Conservation (phyloP, 1,139 yeast genomes). For the Candida sp. region DNA sequence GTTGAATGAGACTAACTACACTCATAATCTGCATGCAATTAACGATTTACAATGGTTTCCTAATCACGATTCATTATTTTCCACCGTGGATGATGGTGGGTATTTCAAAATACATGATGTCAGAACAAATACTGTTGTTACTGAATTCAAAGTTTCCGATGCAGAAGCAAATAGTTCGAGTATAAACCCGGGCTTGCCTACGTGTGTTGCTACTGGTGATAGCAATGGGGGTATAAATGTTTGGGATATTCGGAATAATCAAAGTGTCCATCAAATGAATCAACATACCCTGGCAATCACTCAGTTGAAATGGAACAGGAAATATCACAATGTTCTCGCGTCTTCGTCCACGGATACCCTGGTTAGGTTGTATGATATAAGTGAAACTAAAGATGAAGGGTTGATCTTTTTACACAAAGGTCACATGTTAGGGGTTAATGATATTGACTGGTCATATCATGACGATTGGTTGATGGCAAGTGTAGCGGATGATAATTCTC, state of each 20-base stretch:
- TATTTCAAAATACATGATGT: conserved; percentile 48
- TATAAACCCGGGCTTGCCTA: conserved; percentile 53
- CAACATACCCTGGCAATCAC: conserved; percentile 68
- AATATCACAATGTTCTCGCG: conserved; percentile 56
- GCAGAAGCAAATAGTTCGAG: conserved; percentile 64
- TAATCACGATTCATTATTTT: conserved; percentile 55
- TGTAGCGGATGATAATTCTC: conserved; percentile 84
- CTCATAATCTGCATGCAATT: conserved; percentile 31
- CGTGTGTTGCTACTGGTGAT: conserved; percentile 68
- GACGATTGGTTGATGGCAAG: conserved; percentile 79
- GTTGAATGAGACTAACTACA: conserved; percentile 8
- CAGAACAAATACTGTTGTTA: conserved; percentile 23
- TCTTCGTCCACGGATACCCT: conserved; percentile 70
- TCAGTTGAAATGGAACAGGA: conserved; percentile 77
- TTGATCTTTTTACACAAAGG: conserved; percentile 81
- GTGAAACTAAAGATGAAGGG: conserved; percentile 33
- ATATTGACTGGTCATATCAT: conserved; percentile 81
- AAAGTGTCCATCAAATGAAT: conserved; percentile 10
- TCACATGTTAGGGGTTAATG: conserved; percentile 85
- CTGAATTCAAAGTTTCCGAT: conserved; percentile 26
- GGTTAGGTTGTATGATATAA: conserved; percentile 69
- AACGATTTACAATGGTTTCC: conserved; percentile 65
- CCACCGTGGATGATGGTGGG: conserved; percentile 57
- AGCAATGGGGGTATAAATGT: conserved; percentile 53
- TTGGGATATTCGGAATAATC: conserved; percentile 63